Conservation (phyloP, 768 basidiomycete species). For the Arthromyces matolae region DNA sequence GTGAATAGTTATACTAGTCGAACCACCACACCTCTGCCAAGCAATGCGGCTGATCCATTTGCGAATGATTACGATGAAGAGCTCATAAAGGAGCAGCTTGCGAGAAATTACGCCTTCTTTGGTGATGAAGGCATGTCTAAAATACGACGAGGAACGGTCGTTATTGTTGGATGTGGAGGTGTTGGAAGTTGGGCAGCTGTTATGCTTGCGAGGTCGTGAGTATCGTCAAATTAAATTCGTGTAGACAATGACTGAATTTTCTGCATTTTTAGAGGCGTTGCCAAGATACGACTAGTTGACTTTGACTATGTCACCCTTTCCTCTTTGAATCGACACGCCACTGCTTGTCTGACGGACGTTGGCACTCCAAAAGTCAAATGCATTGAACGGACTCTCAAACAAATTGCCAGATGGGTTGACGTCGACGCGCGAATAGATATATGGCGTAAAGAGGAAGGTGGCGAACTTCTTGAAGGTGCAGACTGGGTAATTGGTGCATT, state of each 20-base stretch:
- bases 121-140: conserved; percentile 84
- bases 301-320: conserved; percentile 96
- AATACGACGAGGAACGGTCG: conserved; percentile 72
- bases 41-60: conserved; percentile 4
- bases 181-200: conserved; percentile 96
- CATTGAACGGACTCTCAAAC: conserved; percentile 62
- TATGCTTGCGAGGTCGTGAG: conserved; percentile 89
- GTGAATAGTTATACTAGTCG: conserved; percentile 8
- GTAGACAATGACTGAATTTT: neutral
- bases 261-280: conserved; percentile 54
- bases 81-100: conserved; percentile 84
- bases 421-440: conserved; percentile 82
- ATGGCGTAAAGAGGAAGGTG: conserved; percentile 83
- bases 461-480: conserved; percentile 67
- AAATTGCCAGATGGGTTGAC: conserved; percentile 81
- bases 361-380: conserved; percentile 89
- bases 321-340: conserved; percentile 92
- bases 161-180: conserved; percentile 92
- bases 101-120: conserved; percentile 93
- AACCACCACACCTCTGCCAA: conserved; percentile 7
- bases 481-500: conserved; percentile 90
- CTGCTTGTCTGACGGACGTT: conserved; percentile 84
- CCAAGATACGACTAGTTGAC: conserved; percentile 78
- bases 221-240: conserved; percentile 12
- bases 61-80: conserved; percentile 61